Evolutionary conservation across 129 eudicot genomes (phyloP).

Genomic region (Helianthus tuberosus): DNA sequence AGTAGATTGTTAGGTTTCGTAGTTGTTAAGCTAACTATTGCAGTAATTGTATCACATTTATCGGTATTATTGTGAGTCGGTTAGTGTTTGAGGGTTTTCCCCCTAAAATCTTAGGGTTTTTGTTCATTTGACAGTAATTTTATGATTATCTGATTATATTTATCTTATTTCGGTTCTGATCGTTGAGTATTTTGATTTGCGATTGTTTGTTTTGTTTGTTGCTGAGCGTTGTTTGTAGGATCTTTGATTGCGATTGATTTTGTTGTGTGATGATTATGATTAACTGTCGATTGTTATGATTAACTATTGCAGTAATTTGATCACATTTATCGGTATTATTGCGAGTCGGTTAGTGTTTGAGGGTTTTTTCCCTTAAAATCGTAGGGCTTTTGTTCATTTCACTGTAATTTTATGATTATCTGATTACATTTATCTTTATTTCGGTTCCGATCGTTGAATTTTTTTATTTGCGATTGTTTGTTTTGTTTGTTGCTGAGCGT

Average conservation of each 20-base stretch:
- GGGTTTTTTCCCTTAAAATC: no score
- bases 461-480: background rate
- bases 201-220: background rate
- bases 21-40: no score
- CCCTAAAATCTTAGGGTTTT: no score
- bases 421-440: background rate
- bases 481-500: constrained; percentile 3
- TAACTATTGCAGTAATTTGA: no score
- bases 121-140: background rate
- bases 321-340: no score
- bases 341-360: no score
- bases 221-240: constrained; percentile 1
- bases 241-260: background rate
- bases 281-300: no score
- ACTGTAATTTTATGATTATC: background rate
- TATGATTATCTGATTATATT: background rate
- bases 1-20: no score
- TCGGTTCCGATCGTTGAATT: constrained; percentile 10
- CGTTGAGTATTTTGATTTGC: background rate
- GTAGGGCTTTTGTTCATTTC: background rate
- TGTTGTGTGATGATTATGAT: no score
- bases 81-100: no score
- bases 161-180: background rate
- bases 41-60: no score
- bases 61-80: no score